Evolutionary conservation across 2,329 filamentous ascomycete genomes (phyloP).

Genomic region (Hypomyces rosellus): DNA sequence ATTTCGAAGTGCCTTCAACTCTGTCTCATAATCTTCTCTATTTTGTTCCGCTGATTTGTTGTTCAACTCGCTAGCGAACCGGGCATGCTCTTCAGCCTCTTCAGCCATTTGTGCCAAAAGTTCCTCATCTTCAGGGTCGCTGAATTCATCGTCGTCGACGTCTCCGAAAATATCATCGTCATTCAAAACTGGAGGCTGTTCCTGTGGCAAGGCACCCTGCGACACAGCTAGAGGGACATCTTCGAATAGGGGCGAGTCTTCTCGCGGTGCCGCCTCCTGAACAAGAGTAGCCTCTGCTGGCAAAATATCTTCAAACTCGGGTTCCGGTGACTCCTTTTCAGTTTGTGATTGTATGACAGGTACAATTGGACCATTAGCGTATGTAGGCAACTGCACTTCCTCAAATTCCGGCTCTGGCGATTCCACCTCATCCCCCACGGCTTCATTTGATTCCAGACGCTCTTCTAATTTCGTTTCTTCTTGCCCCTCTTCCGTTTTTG

Average conservation of each 20-base stretch:
- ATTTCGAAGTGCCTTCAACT: slow-evolving; percentile 78
- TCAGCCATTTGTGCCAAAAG: slow-evolving; percentile 77
- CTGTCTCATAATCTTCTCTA: slow-evolving; percentile 74
- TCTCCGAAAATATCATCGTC: slow-evolving; percentile 41
- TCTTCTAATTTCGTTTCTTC: not conserved
- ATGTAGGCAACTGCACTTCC: slow-evolving; percentile 24
- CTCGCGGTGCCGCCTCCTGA: slow-evolving; percentile 9
- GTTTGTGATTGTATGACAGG: slow-evolving; percentile 11
- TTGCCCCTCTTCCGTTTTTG: slow-evolving; percentile 6
- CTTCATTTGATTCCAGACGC: not conserved
- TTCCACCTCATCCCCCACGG: not conserved
- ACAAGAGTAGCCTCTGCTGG: not conserved
- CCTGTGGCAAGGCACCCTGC: not conserved
- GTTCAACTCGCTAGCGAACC: slow-evolving; percentile 85
- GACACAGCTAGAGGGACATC: slow-evolving; percentile 9
- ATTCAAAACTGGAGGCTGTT: slow-evolving; percentile 17
- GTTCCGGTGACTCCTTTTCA: slow-evolving; percentile 30
- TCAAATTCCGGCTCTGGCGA: slow-evolving; percentile 29
- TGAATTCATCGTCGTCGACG: slow-evolving; percentile 68
- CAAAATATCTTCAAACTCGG: slow-evolving; percentile 30
- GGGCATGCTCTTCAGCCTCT: slow-evolving; percentile 88
- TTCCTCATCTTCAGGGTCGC: slow-evolving; percentile 88
- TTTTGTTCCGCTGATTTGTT: slow-evolving; percentile 64
- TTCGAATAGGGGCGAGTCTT: slow-evolving; percentile 13
- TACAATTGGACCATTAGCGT: slow-evolving; percentile 3